Evolutionary conservation across 2,329 filamentous ascomycete genomes (phyloP).

Genomic region (Penicillium sp.): DNA sequence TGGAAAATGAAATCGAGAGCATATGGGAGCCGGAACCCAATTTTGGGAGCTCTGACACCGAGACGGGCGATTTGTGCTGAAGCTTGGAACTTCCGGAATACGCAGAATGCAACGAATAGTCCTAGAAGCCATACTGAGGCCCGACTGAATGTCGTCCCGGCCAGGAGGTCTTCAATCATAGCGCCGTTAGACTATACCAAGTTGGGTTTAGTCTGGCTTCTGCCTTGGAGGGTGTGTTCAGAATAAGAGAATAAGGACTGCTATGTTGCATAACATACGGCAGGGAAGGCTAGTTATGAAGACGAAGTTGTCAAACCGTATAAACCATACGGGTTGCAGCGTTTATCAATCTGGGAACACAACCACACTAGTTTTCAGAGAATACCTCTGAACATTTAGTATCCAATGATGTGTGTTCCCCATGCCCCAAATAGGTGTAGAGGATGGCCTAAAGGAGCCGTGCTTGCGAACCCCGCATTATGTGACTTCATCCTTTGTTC

Average conservation of each 20-base stretch:
- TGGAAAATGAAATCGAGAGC: slow-evolving; percentile 61
- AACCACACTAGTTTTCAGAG: background rate
- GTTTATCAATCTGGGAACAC: background rate
- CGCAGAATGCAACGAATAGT: slow-evolving; percentile 39
- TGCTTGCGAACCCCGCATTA: slow-evolving; percentile 8
- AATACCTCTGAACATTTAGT: background rate
- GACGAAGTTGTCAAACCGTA: background rate
- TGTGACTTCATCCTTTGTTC: background rate
- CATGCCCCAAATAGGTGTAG: background rate
- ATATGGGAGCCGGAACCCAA: slow-evolving; percentile 36
- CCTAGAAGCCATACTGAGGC: slow-evolving; percentile 39
- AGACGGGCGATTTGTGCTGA: slow-evolving; percentile 30
- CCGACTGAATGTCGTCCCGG: slow-evolving; percentile 45
- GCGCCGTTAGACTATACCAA: slow-evolving; percentile 12
- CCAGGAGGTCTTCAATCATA: slow-evolving; percentile 51
- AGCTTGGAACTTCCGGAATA: slow-evolving; percentile 30
- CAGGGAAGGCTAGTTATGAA: background rate
- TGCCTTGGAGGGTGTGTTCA: background rate
- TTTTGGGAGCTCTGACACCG: slow-evolving; percentile 36
- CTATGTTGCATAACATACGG: background rate
- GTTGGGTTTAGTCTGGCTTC: background rate
- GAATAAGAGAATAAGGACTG: background rate
- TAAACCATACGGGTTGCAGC: background rate
- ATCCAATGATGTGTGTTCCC: background rate
- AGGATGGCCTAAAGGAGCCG: background rate